Conservation (phyloP, 306 rosid species). For the Rosa multiflora region DNA sequence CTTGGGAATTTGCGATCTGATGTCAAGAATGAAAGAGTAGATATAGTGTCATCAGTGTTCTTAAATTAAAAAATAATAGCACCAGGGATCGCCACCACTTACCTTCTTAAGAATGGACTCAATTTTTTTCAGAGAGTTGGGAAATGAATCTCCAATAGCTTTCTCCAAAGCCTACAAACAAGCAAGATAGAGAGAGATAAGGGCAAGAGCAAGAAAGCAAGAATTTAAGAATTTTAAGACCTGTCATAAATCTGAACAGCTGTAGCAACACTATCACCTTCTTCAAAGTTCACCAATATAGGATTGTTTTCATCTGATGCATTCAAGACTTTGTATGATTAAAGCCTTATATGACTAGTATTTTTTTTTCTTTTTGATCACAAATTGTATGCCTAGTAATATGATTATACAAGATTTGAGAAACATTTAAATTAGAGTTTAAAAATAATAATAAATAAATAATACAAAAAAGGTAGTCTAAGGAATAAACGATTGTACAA, state of each 20-base stretch:
- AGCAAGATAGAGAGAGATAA: slow-evolving; percentile 20
- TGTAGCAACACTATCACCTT: neutral
- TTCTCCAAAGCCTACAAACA: slow-evolving; percentile 74
- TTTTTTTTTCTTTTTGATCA: neutral
- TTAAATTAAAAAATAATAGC: slow-evolving; percentile 17
- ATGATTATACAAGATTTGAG: neutral
- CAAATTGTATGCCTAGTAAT: neutral
- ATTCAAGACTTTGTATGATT: neutral
- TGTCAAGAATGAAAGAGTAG: slow-evolving; percentile 41
- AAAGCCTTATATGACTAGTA: neutral
- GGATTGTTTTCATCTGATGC: neutral
- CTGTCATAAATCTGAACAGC: neutral
- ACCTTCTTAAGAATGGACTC: slow-evolving; percentile 79
- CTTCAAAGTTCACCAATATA: neutral
- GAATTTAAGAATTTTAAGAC: neutral
- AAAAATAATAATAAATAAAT: neutral
- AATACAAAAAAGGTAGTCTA: neutral
- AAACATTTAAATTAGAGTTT: neutral
- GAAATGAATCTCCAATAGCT: slow-evolving; percentile 71
- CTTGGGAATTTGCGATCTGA: slow-evolving; percentile 81
- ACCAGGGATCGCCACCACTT: slow-evolving; percentile 37
- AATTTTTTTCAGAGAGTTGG: slow-evolving; percentile 63
- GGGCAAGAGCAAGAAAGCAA: neutral
- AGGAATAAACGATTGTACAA: neutral
- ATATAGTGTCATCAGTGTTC: slow-evolving; percentile 26